Conservation (phyloP, 345 rosid species). For the Populus deltoides region DNA sequence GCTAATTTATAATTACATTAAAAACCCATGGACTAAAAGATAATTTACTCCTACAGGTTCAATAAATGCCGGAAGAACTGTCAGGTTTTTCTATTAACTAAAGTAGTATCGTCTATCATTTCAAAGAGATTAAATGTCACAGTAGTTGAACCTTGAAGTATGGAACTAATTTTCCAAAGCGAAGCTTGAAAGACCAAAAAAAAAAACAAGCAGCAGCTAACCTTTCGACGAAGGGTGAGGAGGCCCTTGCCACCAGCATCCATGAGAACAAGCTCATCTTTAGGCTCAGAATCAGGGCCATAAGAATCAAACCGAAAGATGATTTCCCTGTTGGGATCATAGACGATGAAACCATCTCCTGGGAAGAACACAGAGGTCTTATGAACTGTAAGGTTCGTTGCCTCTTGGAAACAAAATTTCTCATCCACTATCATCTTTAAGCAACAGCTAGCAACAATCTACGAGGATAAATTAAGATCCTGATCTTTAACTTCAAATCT, state of each 20-base stretch:
- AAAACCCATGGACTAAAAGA: too few species aligned
- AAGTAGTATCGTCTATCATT: too few species aligned
- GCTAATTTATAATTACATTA: too few species aligned
- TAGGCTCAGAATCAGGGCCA: constrained; percentile 21
- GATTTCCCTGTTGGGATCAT: constrained; percentile 23
- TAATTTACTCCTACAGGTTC: too few species aligned
- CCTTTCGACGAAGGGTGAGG: constrained; percentile 41
- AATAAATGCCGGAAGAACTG: too few species aligned
- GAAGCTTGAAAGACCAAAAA: too few species aligned
- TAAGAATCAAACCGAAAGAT: constrained; percentile 37
- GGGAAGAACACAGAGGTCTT: constrained; percentile 39
- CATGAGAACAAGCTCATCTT: constrained; percentile 43
- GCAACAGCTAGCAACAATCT: background rate
- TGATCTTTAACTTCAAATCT: background rate
- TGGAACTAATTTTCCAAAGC: background rate
- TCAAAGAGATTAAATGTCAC: too few species aligned
- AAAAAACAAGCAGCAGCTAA: background rate
- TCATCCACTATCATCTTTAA: constrained; percentile 21
- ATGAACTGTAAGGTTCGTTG: constrained; percentile 32
- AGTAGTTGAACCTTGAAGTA: too few species aligned
- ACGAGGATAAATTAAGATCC: background rate
- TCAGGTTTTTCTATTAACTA: too few species aligned
- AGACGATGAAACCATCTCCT: constrained; percentile 40
- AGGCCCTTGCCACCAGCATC: constrained; percentile 44
- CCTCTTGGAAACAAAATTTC: constrained; percentile 31